A percentile compares a stretch with the other conserved stretches of the same genome.
Conservation (phyloP, 768 basidiomycete species). For the Tricholoma terreum region DNA sequence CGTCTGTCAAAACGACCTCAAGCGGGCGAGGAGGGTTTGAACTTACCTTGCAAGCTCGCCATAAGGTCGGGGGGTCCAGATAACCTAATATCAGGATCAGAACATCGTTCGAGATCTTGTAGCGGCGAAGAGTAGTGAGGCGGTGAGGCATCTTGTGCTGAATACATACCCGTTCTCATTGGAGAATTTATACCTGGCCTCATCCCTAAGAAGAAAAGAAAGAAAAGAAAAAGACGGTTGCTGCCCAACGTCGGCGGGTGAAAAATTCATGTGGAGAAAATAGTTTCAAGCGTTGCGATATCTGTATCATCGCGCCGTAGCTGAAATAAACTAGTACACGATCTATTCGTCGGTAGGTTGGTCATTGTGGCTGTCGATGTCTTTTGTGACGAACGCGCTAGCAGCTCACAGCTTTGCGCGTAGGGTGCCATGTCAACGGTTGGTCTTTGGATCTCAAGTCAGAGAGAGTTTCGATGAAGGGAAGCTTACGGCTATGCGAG, state of each 20-base stretch:
- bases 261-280: constrained; percentile 37
- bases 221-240: constrained; percentile 43
- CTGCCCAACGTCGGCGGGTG: constrained; percentile 39
- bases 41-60: constrained; percentile 44
- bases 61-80: constrained; percentile 46
- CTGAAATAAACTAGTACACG: constrained; percentile 37
- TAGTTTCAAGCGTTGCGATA: constrained; percentile 38
- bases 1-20: neutral
- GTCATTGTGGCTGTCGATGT: constrained; percentile 44
- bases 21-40: neutral
- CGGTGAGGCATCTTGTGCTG: constrained; percentile 47
- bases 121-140: constrained; percentile 40
- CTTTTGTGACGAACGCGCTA: constrained; percentile 45
- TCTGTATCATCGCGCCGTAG: constrained; percentile 38
- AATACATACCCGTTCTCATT: constrained; percentile 25
- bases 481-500: constrained; percentile 27
- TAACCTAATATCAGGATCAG: constrained; percentile 47
- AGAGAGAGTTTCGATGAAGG: constrained; percentile 37
- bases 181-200: constrained; percentile 46
- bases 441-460: constrained; percentile 33
- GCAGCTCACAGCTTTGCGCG: constrained; percentile 3
- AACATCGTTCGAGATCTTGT: constrained; percentile 51
- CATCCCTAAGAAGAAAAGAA: constrained; percentile 38
- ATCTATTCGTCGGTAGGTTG: constrained; percentile 46
- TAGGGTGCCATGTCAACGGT: constrained; percentile 51